Conservation (phyloP, 2,329 filamentous ascomycete species). For the Claviceps paspali region DNA sequence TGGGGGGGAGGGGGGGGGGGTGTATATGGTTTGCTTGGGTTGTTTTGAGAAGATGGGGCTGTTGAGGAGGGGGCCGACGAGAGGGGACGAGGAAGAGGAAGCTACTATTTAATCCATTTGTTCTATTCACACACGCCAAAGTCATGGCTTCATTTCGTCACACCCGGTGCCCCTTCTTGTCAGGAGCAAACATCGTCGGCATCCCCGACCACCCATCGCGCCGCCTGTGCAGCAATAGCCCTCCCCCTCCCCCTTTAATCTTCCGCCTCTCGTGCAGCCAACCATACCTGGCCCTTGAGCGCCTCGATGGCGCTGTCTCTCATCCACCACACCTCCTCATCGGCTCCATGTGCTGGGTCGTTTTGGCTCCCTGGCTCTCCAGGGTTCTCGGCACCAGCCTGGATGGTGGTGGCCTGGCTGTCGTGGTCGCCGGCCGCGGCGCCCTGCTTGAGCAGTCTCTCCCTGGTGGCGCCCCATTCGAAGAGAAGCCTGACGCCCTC, state of each 20-base stretch:
- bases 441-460: constrained; percentile 13
- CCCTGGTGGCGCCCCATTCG: constrained; percentile 37
- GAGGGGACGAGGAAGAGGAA: no score
- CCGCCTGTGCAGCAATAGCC: no score
- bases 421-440: constrained; percentile 12
- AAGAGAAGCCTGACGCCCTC: constrained; percentile 37
- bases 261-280: constrained; percentile 26
- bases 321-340: constrained; percentile 36
- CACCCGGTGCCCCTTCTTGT: no score
- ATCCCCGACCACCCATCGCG: no score
- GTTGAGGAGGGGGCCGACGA: no score
- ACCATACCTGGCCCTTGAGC: constrained; percentile 39
- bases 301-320: constrained; percentile 38
- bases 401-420: constrained; percentile 20
- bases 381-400: constrained; percentile 11
- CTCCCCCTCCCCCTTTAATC: not conserved
- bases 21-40: no score
- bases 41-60: no score
- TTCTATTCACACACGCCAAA: no score
- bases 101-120: no score
- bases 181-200: no score
- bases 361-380: constrained; percentile 10
- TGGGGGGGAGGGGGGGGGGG: no score
- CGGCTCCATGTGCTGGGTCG: constrained; percentile 8
- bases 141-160: no score